Base-by-base conservation (phyloP, 176 grass and related monocot genomes). In the Musa schizocarpa region DNA sequence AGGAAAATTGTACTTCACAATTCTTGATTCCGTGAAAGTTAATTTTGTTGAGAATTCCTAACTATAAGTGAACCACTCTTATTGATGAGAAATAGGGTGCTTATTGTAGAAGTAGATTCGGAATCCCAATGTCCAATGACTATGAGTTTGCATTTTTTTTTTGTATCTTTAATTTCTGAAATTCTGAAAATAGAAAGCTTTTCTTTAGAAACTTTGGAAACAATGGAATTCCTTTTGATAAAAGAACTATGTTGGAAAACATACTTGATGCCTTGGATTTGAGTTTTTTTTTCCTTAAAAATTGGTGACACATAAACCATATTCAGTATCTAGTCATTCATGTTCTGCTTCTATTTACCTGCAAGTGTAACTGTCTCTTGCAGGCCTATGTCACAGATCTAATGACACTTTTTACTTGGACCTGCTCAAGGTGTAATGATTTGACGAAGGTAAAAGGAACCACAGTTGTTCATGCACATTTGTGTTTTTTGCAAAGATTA, bases 341-440 rank as follows among this genome's bases (percentile, higher is more conserved):
- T 49, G 0, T 34, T 34, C 29, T 69, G 25, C 29, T 69, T 69
- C 9, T 9, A 19, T 69, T 69, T 69, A 34, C 13, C 48, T 22
- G 17, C 8, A 20, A 50, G 68, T 20, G 16, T 43, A 22, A 34
- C 26, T 67, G 0, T 11, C 23, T 75, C 67, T 74, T 88, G 78
- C 88, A 99, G 95, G 92, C 94, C 57, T 99, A 92, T 29, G 94
- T 90, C 64, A 84, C 89, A 51, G 95, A 99, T 91, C 69, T 94
- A 77, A 94, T 86, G 64, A 78, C 85, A 75, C 76, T 99, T 74
- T 94, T 86, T 89, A 92, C 80, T 34, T 99, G 95, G 95, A 94
- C 91, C 70, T 99, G 95, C 78, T 78, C 71, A 62, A 85, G 91
- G 79, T 99, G 95, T 1, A 73, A 86, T 75, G 88, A 87, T 87